Conservation (phyloP, 2,329 filamentous ascomycete species). For the Biscogniauxia marginata region DNA sequence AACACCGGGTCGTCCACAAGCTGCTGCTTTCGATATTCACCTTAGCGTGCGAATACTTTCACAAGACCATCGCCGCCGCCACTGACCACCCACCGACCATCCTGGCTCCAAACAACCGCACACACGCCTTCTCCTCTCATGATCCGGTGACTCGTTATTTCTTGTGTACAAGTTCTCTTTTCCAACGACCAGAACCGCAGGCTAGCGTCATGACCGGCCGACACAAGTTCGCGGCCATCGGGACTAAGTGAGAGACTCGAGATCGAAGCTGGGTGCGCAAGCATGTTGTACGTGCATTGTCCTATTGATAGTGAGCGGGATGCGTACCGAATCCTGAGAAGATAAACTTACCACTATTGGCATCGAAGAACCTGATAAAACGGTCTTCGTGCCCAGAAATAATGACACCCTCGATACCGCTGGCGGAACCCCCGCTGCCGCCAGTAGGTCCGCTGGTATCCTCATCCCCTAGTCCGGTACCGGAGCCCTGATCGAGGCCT, state of each 20-base stretch:
- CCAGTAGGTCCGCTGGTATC: conserved; percentile 77
- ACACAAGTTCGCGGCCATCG: conserved; percentile 91
- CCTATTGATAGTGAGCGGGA: conserved; percentile 51
- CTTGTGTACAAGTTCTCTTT: conserved; percentile 91
- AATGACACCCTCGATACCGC: conserved; percentile 85
- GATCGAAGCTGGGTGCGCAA: conserved; percentile 91
- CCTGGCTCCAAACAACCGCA: conserved; percentile 91
- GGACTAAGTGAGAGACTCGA: conserved; percentile 89
- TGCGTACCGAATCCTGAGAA: neutral
- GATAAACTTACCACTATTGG: conserved; percentile 82
- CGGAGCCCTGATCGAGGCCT: conserved; percentile 71
- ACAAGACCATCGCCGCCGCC: conserved; percentile 94
- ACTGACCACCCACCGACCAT: conserved; percentile 91
- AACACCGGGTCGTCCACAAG: neutral
- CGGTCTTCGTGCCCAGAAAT: conserved; percentile 97
- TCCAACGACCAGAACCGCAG: conserved; percentile 97
- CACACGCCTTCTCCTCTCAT: conserved; percentile 97
- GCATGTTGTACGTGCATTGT: conserved; percentile 99
- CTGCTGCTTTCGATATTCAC: neutral
- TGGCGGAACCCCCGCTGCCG: conserved; percentile 64
- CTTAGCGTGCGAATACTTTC: conserved; percentile 74
- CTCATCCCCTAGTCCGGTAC: conserved; percentile 64
- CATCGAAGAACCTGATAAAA: conserved; percentile 96
- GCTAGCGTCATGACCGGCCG: conserved; percentile 91
- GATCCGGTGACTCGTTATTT: conserved; percentile 86